These are phyloP conservation scores for Didymella lethalis DNA, from an alignment of 2,329 filamentous ascomycete genomes.

Conservation along the genomic window DNA sequence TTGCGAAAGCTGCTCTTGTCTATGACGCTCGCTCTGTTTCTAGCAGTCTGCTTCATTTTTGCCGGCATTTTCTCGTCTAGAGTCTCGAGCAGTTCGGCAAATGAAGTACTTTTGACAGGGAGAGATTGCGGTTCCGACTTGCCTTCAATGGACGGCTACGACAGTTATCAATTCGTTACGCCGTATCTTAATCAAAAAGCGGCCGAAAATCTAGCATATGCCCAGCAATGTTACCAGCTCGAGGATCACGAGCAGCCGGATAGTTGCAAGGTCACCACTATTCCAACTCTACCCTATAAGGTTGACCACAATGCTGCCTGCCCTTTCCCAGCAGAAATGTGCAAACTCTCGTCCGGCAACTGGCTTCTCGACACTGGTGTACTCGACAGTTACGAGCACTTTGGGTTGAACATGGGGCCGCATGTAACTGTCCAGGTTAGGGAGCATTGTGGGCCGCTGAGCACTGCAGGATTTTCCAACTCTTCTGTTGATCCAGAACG, in stretches of 20 bases:
- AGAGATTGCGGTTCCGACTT: conserved; percentile 27
- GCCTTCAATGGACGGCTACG: background rate
- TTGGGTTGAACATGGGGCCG: conserved; percentile 31
- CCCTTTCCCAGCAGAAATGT: conserved; percentile 2
- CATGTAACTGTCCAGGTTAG: background rate
- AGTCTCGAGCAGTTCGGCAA: conserved; percentile 40
- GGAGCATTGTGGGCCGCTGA: conserved; percentile 8
- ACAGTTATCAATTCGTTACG: background rate
- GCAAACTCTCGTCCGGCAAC: conserved; percentile 10
- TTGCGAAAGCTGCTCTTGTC: background rate
- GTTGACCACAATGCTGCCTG: conserved; percentile 3
- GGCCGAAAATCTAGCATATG: conserved; percentile 21
- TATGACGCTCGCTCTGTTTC: background rate
- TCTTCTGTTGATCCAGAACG: conserved; percentile 3
- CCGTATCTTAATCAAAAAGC: conserved; percentile 13
- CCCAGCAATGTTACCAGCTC: conserved; percentile 22
- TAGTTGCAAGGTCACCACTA: background rate
- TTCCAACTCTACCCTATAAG: conserved; percentile 1
- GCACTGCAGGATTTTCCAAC: conserved; percentile 1
- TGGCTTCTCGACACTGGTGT: conserved; percentile 28
- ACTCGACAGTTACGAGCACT: conserved; percentile 29
- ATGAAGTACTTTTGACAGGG: conserved; percentile 43
- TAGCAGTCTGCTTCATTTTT: conserved; percentile 3
- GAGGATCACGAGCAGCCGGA: conserved; percentile 16
- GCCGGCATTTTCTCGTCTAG: conserved; percentile 44